Percentiles rank a stretch among this genome's conserved stretches.
Evolutionary conservation across 805 yeast genomes (phyloP).

Genomic region (Candida ponderosae): DNA sequence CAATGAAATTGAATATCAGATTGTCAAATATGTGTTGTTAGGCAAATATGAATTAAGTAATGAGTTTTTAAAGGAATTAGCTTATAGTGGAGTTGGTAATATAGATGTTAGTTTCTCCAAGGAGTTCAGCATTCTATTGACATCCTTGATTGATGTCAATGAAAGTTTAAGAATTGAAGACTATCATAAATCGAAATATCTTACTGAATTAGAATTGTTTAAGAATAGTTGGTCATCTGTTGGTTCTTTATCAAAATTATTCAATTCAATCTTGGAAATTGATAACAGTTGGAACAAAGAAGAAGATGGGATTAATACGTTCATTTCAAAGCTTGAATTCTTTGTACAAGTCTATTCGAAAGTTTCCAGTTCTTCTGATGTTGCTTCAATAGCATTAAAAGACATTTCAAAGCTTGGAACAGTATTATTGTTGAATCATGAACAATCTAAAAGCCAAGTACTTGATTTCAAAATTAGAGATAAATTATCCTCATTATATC

Average conservation of each 20-base stretch:
- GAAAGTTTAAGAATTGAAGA: constrained; percentile 3
- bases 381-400: constrained; percentile 6
- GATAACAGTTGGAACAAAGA: too few species aligned
- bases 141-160: constrained; percentile 16
- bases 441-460: not conserved
- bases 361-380: constrained; percentile 8
- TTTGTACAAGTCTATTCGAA: constrained; percentile 17
- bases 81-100: constrained; percentile 11
- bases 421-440: not conserved
- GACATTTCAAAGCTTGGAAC: constrained; percentile 6
- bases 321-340: constrained; percentile 17
- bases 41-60: constrained; percentile 6
- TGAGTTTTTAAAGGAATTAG: constrained; percentile 21
- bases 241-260: not conserved
- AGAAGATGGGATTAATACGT: too few species aligned
- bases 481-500: constrained; percentile 16
- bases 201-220: constrained; percentile 20
- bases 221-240: constrained; percentile 20
- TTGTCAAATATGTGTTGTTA: constrained; percentile 15
- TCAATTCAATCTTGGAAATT: not conserved
- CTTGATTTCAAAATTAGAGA: constrained; percentile 23
- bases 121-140: constrained; percentile 18
- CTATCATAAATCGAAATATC: constrained; percentile 14
- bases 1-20: not conserved
- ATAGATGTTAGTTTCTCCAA: constrained; percentile 2